phyloP scores from a whole-genome alignment of 164 flowering plant genomes.

The Paratinospora sagittata region DNA sequence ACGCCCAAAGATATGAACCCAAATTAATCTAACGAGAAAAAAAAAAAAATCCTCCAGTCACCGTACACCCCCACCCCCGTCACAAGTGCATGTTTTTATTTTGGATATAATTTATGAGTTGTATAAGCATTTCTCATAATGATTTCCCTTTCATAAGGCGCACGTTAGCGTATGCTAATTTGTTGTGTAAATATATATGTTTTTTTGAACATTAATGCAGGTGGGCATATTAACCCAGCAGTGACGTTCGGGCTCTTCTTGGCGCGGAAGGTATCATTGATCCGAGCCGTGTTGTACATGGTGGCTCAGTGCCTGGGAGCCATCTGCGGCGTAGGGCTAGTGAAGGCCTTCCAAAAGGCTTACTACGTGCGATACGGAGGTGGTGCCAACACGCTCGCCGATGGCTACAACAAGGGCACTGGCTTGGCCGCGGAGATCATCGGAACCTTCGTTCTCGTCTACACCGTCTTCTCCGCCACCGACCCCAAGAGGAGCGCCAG shows the following conservation, averaged over 20 bases:
- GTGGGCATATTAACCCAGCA: constrained; percentile 39
- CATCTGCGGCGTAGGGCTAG: constrained; percentile 36
- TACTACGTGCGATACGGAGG: constrained; percentile 29
- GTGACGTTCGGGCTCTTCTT: constrained; percentile 39
- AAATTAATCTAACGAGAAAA: too few relatives aligned
- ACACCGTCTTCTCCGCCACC: constrained; percentile 42
- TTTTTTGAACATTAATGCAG: constrained; percentile 18
- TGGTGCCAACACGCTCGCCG: constrained; percentile 30
- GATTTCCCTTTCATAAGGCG: not conserved
- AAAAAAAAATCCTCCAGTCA: too few relatives aligned
- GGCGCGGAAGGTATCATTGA: constrained; percentile 36
- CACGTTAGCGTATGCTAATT: not conserved
- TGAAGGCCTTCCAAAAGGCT: constrained; percentile 31
- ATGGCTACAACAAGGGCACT: constrained; percentile 27
- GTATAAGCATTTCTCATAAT: too few relatives aligned
- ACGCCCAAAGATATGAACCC: too few relatives aligned
- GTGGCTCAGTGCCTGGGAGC: constrained; percentile 42
- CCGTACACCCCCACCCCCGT: too few relatives aligned
- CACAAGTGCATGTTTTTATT: too few relatives aligned
- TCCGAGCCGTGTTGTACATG: constrained; percentile 41
- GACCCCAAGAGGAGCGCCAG: constrained; percentile 42
- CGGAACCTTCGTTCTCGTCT: constrained; percentile 35
- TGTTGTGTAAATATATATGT: not conserved
- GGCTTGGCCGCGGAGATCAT: constrained; percentile 35
- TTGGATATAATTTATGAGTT: too few relatives aligned